Conservation (phyloP, 2,329 filamentous ascomycete species). For the Dactylonectria macrodidyma region DNA sequence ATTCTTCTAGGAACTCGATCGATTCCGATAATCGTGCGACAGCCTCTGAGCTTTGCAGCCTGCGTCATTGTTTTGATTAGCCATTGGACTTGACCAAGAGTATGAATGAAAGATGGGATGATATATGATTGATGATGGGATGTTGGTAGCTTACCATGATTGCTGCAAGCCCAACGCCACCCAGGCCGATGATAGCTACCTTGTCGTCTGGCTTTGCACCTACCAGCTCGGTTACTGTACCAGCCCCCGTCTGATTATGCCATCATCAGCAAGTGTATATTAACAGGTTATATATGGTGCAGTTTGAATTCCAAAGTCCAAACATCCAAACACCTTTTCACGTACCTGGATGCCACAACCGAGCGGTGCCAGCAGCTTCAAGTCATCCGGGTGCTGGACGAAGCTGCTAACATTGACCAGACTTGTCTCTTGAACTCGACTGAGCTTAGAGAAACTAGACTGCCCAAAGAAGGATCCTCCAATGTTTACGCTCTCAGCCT, state of each 20-base stretch:
- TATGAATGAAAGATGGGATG: not conserved
- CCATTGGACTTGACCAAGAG: not conserved
- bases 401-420: constrained; percentile 26
- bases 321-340: not conserved
- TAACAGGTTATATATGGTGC: too few relatives aligned
- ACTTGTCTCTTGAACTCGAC: constrained; percentile 22
- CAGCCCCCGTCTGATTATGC: constrained; percentile 8
- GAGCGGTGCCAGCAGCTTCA: constrained; percentile 30
- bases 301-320: not conserved
- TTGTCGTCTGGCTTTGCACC: constrained; percentile 12
- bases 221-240: constrained; percentile 11
- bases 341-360: constrained; percentile 27
- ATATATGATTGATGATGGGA: not conserved
- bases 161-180: constrained; percentile 24
- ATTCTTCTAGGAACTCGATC: constrained; percentile 19
- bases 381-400: constrained; percentile 12
- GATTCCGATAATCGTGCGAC: constrained; percentile 25
- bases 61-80: not conserved
- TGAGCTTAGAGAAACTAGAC: constrained; percentile 24
- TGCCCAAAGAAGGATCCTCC: constrained; percentile 29
- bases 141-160: constrained; percentile 2
- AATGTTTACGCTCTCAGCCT: not conserved
- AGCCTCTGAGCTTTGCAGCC: constrained; percentile 21
- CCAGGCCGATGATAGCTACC: constrained; percentile 18
- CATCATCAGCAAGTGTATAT: not conserved